A percentile compares a stretch with the other conserved stretches of the same genome.
Evolutionary conservation across 2,329 filamentous ascomycete species (phyloP).

Genomic region (Phaeosphaeriaceae sp.): DNA sequence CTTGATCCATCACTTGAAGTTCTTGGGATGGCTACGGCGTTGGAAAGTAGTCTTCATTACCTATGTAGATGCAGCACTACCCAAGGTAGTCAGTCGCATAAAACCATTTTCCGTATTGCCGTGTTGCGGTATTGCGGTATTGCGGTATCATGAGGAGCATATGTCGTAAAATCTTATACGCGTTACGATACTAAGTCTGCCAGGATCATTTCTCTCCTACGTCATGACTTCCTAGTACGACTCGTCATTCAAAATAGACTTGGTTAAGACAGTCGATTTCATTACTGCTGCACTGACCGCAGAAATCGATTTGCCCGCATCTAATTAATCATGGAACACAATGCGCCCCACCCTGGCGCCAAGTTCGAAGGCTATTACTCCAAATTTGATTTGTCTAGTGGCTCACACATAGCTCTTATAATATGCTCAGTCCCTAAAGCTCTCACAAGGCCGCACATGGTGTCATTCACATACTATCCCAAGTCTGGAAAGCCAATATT

Average conservation of each 20-base stretch:
- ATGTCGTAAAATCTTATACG: too few species aligned
- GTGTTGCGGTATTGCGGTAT: too few species aligned
- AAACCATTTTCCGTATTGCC: too few species aligned
- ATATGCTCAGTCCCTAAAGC: conserved; percentile 56
- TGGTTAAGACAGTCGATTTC: neutral
- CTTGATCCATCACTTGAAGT: too few species aligned
- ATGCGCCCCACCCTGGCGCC: conserved; percentile 49
- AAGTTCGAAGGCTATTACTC: conserved; percentile 60
- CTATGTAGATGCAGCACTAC: too few species aligned
- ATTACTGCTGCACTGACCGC: too few species aligned
- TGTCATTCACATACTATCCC: conserved; percentile 59
- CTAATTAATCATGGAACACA: conserved; percentile 48
- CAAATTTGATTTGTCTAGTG: conserved; percentile 56
- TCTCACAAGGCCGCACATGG: conserved; percentile 49
- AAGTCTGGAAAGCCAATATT: conserved; percentile 39
- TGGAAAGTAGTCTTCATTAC: too few species aligned
- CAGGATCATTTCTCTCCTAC: conserved; percentile 18
- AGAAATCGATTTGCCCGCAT: too few species aligned
- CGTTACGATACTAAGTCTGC: neutral
- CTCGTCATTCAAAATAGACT: neutral
- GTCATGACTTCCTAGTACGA: conserved; percentile 25
- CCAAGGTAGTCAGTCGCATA: too few species aligned
- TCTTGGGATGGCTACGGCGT: too few species aligned
- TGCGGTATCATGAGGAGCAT: too few species aligned
- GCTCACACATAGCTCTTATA: conserved; percentile 55